Base-by-base conservation (phyloP, 2,329 filamentous ascomycete species). In the Metarhizium guizhouense region DNA sequence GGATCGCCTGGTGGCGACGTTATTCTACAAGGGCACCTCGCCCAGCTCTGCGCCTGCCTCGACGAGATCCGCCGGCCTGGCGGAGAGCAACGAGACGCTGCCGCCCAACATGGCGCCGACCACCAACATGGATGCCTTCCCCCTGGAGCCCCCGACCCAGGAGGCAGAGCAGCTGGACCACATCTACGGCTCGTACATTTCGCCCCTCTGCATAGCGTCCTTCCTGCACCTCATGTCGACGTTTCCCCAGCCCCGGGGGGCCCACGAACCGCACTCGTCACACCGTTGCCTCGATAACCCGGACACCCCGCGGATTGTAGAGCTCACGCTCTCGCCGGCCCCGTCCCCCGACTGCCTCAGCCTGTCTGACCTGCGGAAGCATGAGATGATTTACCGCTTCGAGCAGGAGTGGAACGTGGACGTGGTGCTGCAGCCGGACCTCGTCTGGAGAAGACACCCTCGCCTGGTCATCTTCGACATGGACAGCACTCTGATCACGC, bases 401-500 rank as follows among this genome's bases (percentile, higher is more conserved):
- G 90, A 95, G 78, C 82, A 84, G 59, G 88, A 93, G 69, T 95
- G 90, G 89, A 92, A 91, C 65, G 86, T 94, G 45, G 89, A 95
- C 70, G 86, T 93, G 14, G 82, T 88, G 20, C 77, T 95, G 59
- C 89, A 95, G 70, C 72, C 72, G 45, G 88, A 93, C 66, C 81
- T 76, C 34, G 77, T 93, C 36, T 90, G 86, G 76, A 79, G 90
- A 57, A 81, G 86, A 32, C 83, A 95, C 71, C 92, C 92, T 61
- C 83, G 93, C 8, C 78, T 97, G 11, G 91, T 93, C 3, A 90
- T 96, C 36, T 99, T 99, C 67, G 94, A 99, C 71, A 99, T 99
- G 94, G 94, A 99, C 74, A 94, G 88, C 70, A 99, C 94, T 0
- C 81, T 99, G 58, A 97, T 99, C 68, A 88, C 93, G 54, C 92